phyloP scores from a whole-genome alignment of 805 yeast species.

The Metschnikowia hibisci region DNA sequence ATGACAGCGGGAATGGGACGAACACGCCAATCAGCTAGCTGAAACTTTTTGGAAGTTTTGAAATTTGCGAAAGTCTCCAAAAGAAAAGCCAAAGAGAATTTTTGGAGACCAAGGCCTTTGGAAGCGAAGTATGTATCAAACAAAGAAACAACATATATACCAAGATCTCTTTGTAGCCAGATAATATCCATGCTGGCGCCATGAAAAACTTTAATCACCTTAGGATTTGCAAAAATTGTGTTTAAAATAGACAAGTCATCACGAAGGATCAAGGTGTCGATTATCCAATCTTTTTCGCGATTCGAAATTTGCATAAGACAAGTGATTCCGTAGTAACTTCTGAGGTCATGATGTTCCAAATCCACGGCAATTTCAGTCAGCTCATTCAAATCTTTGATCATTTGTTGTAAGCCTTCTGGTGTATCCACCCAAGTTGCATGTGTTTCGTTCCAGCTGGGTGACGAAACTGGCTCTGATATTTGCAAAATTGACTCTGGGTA shows the following conservation, averaged over 20 bases:
- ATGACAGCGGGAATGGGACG: constrained; percentile 77
- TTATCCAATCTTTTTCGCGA: constrained; percentile 74
- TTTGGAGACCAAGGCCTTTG: constrained; percentile 70
- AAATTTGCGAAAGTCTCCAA: constrained; percentile 78
- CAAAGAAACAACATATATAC: constrained; percentile 80
- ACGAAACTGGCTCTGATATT: constrained; percentile 41
- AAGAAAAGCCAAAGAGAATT: constrained; percentile 78
- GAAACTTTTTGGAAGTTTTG: constrained; percentile 89
- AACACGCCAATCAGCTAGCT: constrained; percentile 93
- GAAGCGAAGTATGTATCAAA: constrained; percentile 95
- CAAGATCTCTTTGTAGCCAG: constrained; percentile 95
- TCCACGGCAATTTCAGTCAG: constrained; percentile 81
- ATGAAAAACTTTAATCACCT: constrained; percentile 81
- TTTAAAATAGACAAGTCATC: constrained; percentile 68
- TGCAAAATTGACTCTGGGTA: constrained; percentile 58
- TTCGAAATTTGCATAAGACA: constrained; percentile 91
- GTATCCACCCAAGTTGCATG: constrained; percentile 72
- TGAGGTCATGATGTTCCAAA: constrained; percentile 90
- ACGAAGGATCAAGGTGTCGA: constrained; percentile 79
- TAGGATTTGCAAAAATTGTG: constrained; percentile 74
- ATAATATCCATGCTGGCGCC: constrained; percentile 96
- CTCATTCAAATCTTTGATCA: constrained; percentile 51
- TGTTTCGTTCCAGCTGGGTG: constrained; percentile 62
- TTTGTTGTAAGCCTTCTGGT: constrained; percentile 43
- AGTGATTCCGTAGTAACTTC: constrained; percentile 86